phyloP scores from a whole-genome alignment of 1,284 basidiomycete genomes.

The Leccinum holopus region DNA sequence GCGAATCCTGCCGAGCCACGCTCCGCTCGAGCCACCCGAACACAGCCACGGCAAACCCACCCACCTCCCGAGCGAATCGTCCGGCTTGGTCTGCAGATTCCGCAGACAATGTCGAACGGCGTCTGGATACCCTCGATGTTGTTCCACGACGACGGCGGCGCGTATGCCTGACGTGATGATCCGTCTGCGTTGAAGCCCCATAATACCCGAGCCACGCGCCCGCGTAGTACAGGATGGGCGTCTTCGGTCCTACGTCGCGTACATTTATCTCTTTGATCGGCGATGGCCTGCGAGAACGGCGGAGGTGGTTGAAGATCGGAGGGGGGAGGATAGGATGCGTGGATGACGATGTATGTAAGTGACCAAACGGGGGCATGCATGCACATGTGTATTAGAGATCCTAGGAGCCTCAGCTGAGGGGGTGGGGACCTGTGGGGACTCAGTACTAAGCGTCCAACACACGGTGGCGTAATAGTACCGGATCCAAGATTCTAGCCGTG shows the following conservation, averaged over 20 bases:
- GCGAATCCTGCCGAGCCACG: conserved; percentile 13
- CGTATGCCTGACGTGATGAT: conserved; percentile 61
- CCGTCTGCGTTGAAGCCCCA: conserved; percentile 76
- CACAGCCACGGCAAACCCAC: conserved; percentile 1
- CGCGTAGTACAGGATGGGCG: conserved; percentile 57
- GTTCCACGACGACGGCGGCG: conserved; percentile 38
- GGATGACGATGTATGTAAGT: not conserved
- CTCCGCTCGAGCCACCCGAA: conserved; percentile 36
- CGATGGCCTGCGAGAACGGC: conserved; percentile 35
- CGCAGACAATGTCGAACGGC: conserved; percentile 34
- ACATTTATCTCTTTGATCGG: conserved; percentile 55
- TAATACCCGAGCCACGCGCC: conserved; percentile 77
- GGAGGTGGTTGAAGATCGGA: not conserved
- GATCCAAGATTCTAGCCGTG: not conserved
- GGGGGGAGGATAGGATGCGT: not conserved
- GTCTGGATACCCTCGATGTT: conserved; percentile 21
- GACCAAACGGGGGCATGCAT: not conserved
- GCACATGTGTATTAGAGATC: not conserved
- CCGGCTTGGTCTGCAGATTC: conserved; percentile 7
- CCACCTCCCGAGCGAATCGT: conserved; percentile 10
- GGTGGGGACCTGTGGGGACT: conserved; percentile 15
- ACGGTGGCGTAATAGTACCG: conserved; percentile 45
- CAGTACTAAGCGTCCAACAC: conserved; percentile 44
- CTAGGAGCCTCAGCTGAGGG: not conserved
- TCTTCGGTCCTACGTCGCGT: conserved; percentile 61